Evolutionary conservation across 1,284 basidiomycete genomes (phyloP).

Genomic region (Ganoderma sinense): DNA sequence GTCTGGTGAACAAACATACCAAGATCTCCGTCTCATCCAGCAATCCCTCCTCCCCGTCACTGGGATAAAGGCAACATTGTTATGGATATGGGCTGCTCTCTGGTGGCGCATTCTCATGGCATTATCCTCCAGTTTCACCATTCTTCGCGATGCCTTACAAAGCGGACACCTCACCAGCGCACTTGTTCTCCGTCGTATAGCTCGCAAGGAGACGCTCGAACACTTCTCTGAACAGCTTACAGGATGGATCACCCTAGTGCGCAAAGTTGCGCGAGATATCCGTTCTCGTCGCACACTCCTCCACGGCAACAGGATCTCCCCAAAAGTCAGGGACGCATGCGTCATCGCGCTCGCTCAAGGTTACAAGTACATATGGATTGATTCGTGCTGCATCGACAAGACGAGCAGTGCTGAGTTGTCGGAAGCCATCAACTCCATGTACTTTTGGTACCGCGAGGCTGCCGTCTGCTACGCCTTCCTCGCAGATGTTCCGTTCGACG

Average conservation of each 20-base stretch:
- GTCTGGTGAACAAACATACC: slow-evolving; percentile 10
- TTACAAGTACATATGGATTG: slow-evolving; percentile 16
- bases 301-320: slow-evolving; percentile 3
- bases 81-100: slow-evolving; percentile 4
- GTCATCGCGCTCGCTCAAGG: not conserved
- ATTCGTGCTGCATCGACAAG: slow-evolving; percentile 16
- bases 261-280: not conserved
- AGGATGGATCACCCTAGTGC: not conserved
- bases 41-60: slow-evolving; percentile 3
- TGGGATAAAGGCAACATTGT: not conserved
- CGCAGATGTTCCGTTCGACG: not conserved
- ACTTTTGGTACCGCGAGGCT: slow-evolving; percentile 3
- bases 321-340: slow-evolving; percentile 1
- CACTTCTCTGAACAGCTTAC: not conserved
- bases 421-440: slow-evolving; percentile 13
- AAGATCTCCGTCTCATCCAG: not conserved
- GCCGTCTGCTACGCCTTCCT: slow-evolving; percentile 14
- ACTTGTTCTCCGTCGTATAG: not conserved
- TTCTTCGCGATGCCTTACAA: not conserved
- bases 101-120: slow-evolving; percentile 1
- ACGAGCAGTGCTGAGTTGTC: slow-evolving; percentile 10
- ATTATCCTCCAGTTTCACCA: not conserved
- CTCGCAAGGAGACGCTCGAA: not conserved
- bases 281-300: not conserved
- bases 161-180: not conserved